Evolutionary conservation across 345 rosid species (phyloP), one percentile per base, ranked within the genome.

Genomic region (Sonneratia alba): DNA sequence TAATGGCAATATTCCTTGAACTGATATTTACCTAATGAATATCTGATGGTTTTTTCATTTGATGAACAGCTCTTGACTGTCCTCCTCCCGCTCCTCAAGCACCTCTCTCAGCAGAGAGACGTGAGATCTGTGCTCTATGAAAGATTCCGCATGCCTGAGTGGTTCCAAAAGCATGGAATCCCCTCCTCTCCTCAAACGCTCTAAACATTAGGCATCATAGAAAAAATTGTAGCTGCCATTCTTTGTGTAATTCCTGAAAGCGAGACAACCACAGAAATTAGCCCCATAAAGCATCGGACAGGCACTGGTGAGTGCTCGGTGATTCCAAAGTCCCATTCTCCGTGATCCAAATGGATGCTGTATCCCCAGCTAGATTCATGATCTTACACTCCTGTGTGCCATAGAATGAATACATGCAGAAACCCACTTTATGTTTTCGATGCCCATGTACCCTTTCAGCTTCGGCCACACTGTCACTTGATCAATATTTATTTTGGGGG

Each of bases 121-220:
- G 97, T 96, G 57, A 82, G 98, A 72, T 84, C 93, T 1, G 77
- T 75, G 68, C 93, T 96, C 8, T 80, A 86, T n/a, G 95, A 92
- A 37, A 86, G 87, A 69, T 96, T 90, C 79, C 93, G 67, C 82
- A 96, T 96, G 98, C 94, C 91, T 0, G 95, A 92, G 72, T 96
- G 99, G 99, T 96, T 96, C 82, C 91, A 86, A 80, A 89, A 85
- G 77, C 96, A 88, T 69, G 98, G 98, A 68, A 92, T 96, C 77
- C 93, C 98, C 57, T 76, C 93, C 36, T 82, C 94, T 43, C 73
- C 87, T 69, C 81, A 73, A 87, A 81, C 77, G 36, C 34, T 27
- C 57, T 74, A 77, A 77, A 56, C 34, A 47, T 37, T 49, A 47
- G 69, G n/a, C 59, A 48, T 43, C 43, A 9, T 10, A 37, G 27